Percentiles rank a stretch among this genome's conserved stretches.
phyloP scores from a whole-genome alignment of 2,329 filamentous ascomycete genomes.

The Colletotrichum sp. region DNA sequence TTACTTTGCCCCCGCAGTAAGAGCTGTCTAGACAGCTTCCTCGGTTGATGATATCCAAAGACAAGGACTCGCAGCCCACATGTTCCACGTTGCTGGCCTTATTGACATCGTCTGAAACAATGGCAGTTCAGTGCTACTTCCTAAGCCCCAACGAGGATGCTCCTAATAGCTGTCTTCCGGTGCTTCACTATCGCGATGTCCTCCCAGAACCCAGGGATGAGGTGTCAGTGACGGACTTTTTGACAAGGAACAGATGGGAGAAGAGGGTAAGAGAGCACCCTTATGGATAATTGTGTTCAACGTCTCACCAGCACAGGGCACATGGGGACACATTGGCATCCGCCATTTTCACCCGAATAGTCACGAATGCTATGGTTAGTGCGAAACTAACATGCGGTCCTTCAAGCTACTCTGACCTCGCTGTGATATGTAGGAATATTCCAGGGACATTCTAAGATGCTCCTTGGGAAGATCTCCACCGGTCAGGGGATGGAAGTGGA shows the following conservation, averaged over 20 bases:
- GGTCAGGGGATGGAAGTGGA: background rate
- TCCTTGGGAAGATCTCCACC: background rate
- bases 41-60: background rate
- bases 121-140: background rate
- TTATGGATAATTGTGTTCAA: background rate
- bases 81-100: background rate
- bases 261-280: background rate
- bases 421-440: background rate
- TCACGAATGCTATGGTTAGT: background rate
- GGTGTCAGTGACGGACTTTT: background rate
- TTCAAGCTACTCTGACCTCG: background rate
- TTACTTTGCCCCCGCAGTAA: background rate
- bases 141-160: background rate
- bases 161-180: background rate
- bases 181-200: background rate
- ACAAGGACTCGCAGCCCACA: background rate
- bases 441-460: background rate
- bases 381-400: rapidly evolving
- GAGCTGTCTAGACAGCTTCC: background rate
- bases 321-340: background rate
- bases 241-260: background rate
- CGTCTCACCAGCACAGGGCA: background rate
- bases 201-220: background rate
- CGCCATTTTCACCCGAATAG: background rate
- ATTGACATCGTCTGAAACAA: background rate